Base-by-base conservation (phyloP, 257 asterid species). In the Capsicum baccatum region DNA sequence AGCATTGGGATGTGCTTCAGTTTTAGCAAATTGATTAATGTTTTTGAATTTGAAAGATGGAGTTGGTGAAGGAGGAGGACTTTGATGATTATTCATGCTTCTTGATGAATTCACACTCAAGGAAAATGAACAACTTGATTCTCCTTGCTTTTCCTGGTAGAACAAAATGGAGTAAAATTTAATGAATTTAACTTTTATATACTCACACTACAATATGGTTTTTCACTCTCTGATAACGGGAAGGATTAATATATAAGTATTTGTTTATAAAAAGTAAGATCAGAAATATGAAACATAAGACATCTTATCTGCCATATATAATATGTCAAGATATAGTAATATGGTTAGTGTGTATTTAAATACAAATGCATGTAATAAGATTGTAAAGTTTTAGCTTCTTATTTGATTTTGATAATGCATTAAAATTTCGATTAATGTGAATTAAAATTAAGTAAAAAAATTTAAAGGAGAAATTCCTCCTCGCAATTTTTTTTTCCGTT, bases 1-100 rank as follows among this genome's bases (percentile, higher is more conserved):
- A 15, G 98, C 98, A 86, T 92, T 92, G 1, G 98, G 95, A 85
- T 93, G 98, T 39, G 94, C 97, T 82, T 94, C 98, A 0, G 97
- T 94, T 88, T 87, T 93, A 8, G 97, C 90, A 80, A 93, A 76
- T n/a, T 89, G 89, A 44, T 83, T 73, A 6, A 47, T 88, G 48
- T 50, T 81, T 83, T 80, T 88, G 5, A 93, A 79, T 15, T 84
- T 92, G 79, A 94, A 93, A 26, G 87, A 88, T 58, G 94, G 95
- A 47, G 93, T 88, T 15, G 94, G 95, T 3, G 98, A 91, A 9
- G 85, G 85, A 44, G 96, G 97, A 9, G 92, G 90, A 26, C 84
- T 83, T 60, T 74, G 21, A 50, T 47, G 47, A 11, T 44, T 85
- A 81, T 56, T 85, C 12, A 54, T 59, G 44, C 44, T 39, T 39